phyloP scores from a whole-genome alignment of 768 basidiomycete species.

The Clitopilus hobsonii region DNA sequence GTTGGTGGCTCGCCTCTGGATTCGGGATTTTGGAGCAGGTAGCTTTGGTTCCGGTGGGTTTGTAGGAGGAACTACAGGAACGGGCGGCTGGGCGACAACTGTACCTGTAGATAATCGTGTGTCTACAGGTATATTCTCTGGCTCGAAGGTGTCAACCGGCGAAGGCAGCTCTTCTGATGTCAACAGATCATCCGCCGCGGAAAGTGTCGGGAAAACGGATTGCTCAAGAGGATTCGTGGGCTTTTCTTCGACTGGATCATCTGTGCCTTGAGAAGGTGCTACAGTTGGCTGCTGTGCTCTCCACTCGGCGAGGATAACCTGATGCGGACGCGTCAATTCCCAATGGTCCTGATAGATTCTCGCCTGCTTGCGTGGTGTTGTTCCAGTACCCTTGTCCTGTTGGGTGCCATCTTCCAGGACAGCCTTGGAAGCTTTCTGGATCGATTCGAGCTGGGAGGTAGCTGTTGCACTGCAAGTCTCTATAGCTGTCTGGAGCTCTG shows the following conservation, averaged over 20 bases:
- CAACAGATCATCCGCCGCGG: not conserved
- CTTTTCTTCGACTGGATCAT: slow-evolving; percentile 34
- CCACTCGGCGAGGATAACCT: slow-evolving; percentile 52
- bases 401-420: slow-evolving; percentile 54
- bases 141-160: slow-evolving; percentile 4
- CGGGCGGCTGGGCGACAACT: not conserved
- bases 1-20: slow-evolving; percentile 11
- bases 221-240: slow-evolving; percentile 22
- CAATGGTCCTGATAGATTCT: slow-evolving; percentile 72
- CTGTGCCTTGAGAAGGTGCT: slow-evolving; percentile 22
- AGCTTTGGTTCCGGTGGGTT: slow-evolving; percentile 14
- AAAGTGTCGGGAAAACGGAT: not conserved
- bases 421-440: slow-evolving; percentile 46
- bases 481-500: slow-evolving; percentile 32
- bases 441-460: slow-evolving; percentile 36
- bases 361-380: slow-evolving; percentile 70
- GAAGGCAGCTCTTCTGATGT: not conserved
- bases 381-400: slow-evolving; percentile 65
- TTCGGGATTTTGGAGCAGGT: slow-evolving; percentile 9
- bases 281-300: slow-evolving; percentile 26
- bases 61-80: slow-evolving; percentile 30
- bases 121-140: slow-evolving; percentile 9
- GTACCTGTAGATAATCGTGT: not conserved
- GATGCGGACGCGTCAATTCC: slow-evolving; percentile 63
- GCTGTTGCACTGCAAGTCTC: slow-evolving; percentile 41